Percentiles rank a stretch among this genome's conserved stretches.
phyloP scores from a whole-genome alignment of 352 stramenopile genomes.

The Vaucheria bursata region DNA sequence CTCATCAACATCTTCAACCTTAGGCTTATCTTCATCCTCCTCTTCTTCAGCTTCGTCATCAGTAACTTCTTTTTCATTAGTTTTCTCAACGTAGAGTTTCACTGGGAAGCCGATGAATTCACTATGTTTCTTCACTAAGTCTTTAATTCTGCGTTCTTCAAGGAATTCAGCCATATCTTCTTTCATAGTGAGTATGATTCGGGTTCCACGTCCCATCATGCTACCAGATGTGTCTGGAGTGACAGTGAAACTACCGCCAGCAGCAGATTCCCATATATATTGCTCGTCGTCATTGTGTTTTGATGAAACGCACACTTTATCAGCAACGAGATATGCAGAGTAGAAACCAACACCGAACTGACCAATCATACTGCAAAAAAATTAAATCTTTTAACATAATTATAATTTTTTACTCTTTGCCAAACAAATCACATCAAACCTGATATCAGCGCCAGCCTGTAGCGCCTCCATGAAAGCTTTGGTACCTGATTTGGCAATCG shows the following conservation, averaged over 20 bases:
- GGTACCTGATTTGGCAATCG: conserved; percentile 99
- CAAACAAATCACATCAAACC: conserved; percentile 10
- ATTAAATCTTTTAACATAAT: no score
- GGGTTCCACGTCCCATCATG: conserved; percentile 40
- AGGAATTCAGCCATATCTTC: conserved; percentile 98
- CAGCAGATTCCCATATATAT: conserved; percentile 92
- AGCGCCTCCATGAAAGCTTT: conserved; percentile 99
- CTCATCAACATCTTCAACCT: conserved; percentile 94
- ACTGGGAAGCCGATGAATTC: conserved; percentile 99
- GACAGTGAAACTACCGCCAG: conserved; percentile 94
- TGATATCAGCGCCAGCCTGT: conserved; percentile 91
- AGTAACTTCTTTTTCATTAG: conserved; percentile 96
- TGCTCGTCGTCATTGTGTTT: conserved; percentile 98
- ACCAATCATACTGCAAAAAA: conserved; percentile 93
- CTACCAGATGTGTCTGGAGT: conserved; percentile 58
- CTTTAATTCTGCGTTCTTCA: conserved; percentile 85
- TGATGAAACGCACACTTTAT: conserved; percentile 94
- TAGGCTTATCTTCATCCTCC: conserved; percentile 86
- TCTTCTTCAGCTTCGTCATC: conserved; percentile 98
- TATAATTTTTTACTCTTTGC: no score
- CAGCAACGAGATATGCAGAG: conserved; percentile 96
- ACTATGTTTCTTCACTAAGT: conserved; percentile 99
- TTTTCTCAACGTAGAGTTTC: conserved; percentile 99
- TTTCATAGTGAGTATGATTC: conserved; percentile 51
- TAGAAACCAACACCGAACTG: conserved; percentile 99